Evolutionary conservation across 2,329 filamentous ascomycete species (phyloP).

Genomic region (Fusarium napiforme): DNA sequence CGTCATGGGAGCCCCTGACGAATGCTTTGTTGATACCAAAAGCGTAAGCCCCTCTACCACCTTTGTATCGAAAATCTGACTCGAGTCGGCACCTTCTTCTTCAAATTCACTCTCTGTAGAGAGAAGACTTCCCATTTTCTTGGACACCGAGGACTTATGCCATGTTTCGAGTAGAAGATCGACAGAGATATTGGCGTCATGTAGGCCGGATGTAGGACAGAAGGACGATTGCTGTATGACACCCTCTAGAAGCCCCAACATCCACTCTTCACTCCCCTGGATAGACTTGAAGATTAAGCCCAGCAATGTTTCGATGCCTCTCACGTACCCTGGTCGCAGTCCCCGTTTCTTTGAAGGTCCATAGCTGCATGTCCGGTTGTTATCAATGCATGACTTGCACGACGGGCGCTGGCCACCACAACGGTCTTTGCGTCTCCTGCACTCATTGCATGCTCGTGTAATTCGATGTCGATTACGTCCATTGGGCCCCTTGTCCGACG

Average conservation of each 20-base stretch:
- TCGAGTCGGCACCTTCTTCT: neutral
- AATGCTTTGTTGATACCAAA: neutral
- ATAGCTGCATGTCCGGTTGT: neutral
- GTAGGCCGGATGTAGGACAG: rapidly evolving
- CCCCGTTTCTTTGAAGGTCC: conserved; percentile 11
- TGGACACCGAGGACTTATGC: neutral
- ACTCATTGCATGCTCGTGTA: conserved; percentile 15
- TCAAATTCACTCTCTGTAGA: neutral
- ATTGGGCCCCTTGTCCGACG: neutral
- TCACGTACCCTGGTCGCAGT: conserved; percentile 1
- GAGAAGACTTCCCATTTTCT: neutral
- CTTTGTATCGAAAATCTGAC: neutral
- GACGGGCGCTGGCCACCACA: neutral
- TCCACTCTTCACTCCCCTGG: neutral
- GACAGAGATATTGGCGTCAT: neutral
- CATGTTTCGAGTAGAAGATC: conserved; percentile 7
- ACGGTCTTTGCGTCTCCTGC: neutral
- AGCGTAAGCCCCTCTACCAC: neutral
- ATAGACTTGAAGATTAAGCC: neutral
- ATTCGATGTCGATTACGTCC: conserved; percentile 1
- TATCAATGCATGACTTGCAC: conserved; percentile 1
- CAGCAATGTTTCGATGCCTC: conserved; percentile 8
- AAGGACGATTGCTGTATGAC: rapidly evolving
- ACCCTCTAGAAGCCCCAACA: neutral
- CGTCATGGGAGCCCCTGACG: neutral